A percentile compares a stretch with the other conserved stretches of the same genome.
Evolutionary conservation across 2,329 filamentous ascomycete species (phyloP).

Genomic region (Pseudogymnoascus sp.): DNA sequence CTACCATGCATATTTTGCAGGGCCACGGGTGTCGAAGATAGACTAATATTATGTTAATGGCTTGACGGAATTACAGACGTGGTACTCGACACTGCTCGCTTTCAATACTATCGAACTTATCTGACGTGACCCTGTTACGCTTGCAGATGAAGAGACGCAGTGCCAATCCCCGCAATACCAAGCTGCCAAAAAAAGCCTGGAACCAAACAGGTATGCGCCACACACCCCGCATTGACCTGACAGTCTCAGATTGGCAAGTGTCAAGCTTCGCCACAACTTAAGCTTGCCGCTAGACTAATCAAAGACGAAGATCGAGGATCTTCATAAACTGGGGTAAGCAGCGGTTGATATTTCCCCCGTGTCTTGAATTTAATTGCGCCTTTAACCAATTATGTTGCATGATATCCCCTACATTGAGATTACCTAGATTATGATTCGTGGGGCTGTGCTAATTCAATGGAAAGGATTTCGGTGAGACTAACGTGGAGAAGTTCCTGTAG

Average conservation of each 20-base stretch:
- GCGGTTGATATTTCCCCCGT: neutral
- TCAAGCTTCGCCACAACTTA: neutral
- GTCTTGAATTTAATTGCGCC: neutral
- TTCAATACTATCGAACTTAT: no score
- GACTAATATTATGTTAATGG: no score
- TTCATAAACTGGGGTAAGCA: neutral
- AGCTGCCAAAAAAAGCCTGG: neutral
- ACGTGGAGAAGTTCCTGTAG: neutral
- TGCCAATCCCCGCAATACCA: neutral
- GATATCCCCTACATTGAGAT: neutral
- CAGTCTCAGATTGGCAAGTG: neutral
- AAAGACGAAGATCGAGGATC: neutral
- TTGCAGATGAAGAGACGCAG: no score
- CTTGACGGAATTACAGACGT: no score
- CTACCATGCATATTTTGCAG: no score
- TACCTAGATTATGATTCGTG: neutral
- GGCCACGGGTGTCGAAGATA: no score
- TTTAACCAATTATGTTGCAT: neutral
- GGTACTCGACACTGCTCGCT: no score
- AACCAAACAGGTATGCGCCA: neutral
- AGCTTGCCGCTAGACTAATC: neutral
- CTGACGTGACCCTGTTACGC: no score
- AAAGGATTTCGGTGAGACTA: neutral
- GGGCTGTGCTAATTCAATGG: neutral
- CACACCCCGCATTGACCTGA: neutral